A percentile compares a stretch with the other conserved stretches of the same genome.
Conservation (phyloP, 2,329 filamentous ascomycete species). For the Penicillium thymicola region DNA sequence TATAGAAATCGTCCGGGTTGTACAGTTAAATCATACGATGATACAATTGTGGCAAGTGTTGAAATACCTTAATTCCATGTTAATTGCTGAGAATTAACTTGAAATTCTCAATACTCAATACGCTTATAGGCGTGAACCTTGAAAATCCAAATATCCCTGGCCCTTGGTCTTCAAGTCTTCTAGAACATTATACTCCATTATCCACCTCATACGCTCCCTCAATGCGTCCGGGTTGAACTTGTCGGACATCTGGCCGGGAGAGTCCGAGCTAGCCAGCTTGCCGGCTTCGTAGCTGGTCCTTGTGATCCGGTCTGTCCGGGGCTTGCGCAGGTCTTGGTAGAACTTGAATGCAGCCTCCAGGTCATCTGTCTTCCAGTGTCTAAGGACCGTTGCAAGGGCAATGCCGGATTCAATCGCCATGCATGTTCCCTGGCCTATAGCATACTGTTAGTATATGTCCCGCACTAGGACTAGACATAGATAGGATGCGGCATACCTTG, state of each 20-base stretch:
- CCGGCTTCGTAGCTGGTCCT: slow-evolving; percentile 37
- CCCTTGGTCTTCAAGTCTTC: slow-evolving; percentile 27
- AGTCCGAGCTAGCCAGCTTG: slow-evolving; percentile 35
- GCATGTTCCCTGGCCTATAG: slow-evolving; percentile 32
- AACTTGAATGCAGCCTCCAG: slow-evolving; percentile 32
- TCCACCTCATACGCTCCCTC: slow-evolving; percentile 36
- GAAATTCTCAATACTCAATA: too few species aligned
- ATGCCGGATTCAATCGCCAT: slow-evolving; percentile 37
- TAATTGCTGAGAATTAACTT: too few species aligned
- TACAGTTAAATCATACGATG: background rate
- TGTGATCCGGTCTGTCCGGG: slow-evolving; percentile 36
- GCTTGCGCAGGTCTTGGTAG: slow-evolving; percentile 37
- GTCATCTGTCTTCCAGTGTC: slow-evolving; percentile 29
- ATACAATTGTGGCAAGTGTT: too few species aligned
- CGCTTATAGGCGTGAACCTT: slow-evolving; percentile 13
- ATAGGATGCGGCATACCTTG: slow-evolving; percentile 22
- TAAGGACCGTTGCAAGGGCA: slow-evolving; percentile 31
- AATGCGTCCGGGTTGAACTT: slow-evolving; percentile 29
- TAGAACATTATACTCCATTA: slow-evolving; percentile 38
- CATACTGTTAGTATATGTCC: background rate
- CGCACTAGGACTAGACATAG: background rate
- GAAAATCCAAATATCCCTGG: slow-evolving; percentile 19
- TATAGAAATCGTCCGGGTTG: background rate
- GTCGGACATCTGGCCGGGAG: slow-evolving; percentile 27
- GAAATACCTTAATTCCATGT: too few species aligned